Percentiles rank a stretch among this genome's conserved stretches.
Evolutionary conservation across 2,329 filamentous ascomycete species (phyloP).

Genomic region (Hymenoscyphus linearis): DNA sequence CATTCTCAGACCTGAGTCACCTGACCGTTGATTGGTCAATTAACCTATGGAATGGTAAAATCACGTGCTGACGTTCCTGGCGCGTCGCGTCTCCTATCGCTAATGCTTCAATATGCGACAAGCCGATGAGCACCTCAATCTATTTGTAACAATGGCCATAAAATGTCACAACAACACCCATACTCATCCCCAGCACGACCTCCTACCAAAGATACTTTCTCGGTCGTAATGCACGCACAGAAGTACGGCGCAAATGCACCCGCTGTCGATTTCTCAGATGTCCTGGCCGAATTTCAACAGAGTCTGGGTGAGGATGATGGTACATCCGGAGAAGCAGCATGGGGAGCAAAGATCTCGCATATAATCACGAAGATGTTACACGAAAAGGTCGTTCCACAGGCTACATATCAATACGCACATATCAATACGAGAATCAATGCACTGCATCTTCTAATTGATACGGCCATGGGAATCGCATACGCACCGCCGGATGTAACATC

Average conservation of each 20-base stretch:
- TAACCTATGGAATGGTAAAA: too few species aligned
- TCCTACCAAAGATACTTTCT: constrained; percentile 9
- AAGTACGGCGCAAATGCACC: not conserved
- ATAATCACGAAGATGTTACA: not conserved
- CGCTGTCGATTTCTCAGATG: not conserved
- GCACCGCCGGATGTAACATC: constrained; percentile 1
- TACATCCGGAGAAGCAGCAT: not conserved
- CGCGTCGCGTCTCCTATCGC: too few species aligned
- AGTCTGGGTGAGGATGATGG: not conserved
- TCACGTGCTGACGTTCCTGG: too few species aligned
- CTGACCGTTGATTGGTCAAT: too few species aligned
- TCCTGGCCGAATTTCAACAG: constrained; percentile 1
- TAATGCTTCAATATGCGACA: not conserved
- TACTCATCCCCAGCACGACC: not conserved
- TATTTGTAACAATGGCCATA: not conserved
- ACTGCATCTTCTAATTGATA: constrained; percentile 13
- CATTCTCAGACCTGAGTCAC: too few species aligned
- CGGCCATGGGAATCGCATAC: constrained; percentile 8
- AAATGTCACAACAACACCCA: not conserved
- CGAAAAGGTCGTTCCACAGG: not conserved
- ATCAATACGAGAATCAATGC: constrained; percentile 11
- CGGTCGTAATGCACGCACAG: constrained; percentile 12
- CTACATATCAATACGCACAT: not conserved
- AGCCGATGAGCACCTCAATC: not conserved
- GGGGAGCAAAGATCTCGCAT: constrained; percentile 3